Evolutionary conservation across 176 grass and related monocot species (phyloP), one percentile per base, ranked within the genome.

Genomic region (Stipa capillata): DNA sequence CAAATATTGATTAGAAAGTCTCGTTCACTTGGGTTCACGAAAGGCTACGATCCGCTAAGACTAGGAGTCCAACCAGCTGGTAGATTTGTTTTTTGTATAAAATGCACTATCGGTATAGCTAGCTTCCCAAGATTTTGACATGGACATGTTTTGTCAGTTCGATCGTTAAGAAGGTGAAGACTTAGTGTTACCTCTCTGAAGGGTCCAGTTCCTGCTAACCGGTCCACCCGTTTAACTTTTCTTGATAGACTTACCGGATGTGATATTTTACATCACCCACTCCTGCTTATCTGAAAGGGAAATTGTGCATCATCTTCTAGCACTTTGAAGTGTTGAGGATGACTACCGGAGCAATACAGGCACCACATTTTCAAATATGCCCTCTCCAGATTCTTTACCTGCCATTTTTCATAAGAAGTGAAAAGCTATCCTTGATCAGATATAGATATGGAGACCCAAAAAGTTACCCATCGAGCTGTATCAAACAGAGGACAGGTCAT

Each of bases 361-460:
- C 79, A 81, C 93, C 93, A 93, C 90, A 97, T 93, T 56, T 93
- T 88, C 69, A 86, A 90, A 62, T 97, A 97, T 40, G 93, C 87
- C 81, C 90, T 90, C 24, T 93, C 93, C 68, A 97, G 72, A 88
- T 69, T 69, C 40, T 13, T 61, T 50, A 86, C 90, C 90, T 86
- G 85, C 44, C 65, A 85, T 23, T 54, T 73, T 97, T 90, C 23
- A 51, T 25, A 93, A 72, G 1, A 10, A 81, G 59, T 73, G 31
- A 71, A 49, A 48, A 12, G 7, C 8, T 33, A 71, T 17, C 41
- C 43, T 16, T 49, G 1, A 49, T 32, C 14, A 71, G 43, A 47
- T 49, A 33, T n/a, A 28, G 67, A 70, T 49, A 71, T 33, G 25
- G 8, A 71, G 16, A 20, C 49, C 65, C 15, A 5, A 44, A 68